Base-by-base conservation (phyloP, 2,329 filamentous ascomycete genomes). In the Septoria petroselini region DNA sequence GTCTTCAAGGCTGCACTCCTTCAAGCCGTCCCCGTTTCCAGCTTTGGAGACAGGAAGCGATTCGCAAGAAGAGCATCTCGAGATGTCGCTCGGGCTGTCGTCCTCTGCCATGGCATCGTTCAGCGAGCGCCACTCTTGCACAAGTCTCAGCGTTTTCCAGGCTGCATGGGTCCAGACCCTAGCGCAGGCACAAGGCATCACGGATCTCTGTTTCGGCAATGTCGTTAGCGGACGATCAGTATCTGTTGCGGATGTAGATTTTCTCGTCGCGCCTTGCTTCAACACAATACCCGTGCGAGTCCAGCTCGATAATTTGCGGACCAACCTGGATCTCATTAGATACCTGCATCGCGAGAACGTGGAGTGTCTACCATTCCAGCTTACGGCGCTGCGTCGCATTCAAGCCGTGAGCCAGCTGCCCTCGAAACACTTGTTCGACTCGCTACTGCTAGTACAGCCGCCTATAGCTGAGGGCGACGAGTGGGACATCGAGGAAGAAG, bases 251-350 rank as follows among this genome's bases (percentile, higher is more conserved):
- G 79, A 78, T 0, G 73, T 91, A 8, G 83, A 91, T 30, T 73
- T 76, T 3, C 77, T 95, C 4, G 80, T 94, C n/a, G 89, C 88
- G 0, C 91, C 91, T 0, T 95, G 89, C 65, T 95, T 96, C 74
- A 96, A 95, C 64, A 95, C 91, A 0, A 70, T 95, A 9, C 89
- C 91, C 0, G 64, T 90, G 1, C 79, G 88, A 19, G 70, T 82
- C 12, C 70, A 81, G 25, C 53, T 86, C 7, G 69, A 74, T 1
- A 63, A 64, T 2, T 65, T 65, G 1, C 71, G 67, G 1, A 76
- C 75, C 12, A 82, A 83, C 49, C 60, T 74, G 0, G 77, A 83
- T 4, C 64, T 90, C 8, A 70, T 85, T 19, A 79, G 77, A 49
- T 65, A 71, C 2, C 74, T 88, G 2, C 84, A 90, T 43, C 68